phyloP scores from a whole-genome alignment of 2,329 filamentous ascomycete species.

The Diaporthe citriasiana region DNA sequence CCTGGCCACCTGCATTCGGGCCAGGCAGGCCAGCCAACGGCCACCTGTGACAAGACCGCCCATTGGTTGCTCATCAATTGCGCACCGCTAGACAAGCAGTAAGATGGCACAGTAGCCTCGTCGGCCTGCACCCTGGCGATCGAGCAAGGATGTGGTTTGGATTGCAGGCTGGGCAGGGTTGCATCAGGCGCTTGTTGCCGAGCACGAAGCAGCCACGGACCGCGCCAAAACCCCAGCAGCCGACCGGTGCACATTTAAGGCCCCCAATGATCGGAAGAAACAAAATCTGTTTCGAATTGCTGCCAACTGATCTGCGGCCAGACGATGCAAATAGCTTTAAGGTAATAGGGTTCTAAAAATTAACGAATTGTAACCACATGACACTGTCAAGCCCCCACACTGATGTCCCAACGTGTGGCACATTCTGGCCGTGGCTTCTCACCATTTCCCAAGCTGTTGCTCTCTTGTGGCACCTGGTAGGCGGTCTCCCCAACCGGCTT shows the following conservation, averaged over 20 bases:
- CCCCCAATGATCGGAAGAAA: background rate
- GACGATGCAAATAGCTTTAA: no score
- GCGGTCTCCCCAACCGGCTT: background rate
- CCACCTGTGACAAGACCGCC: background rate
- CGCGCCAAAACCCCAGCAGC: background rate
- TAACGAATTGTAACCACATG: background rate
- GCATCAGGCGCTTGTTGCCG: background rate
- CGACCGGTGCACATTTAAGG: background rate
- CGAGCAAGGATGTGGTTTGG: background rate
- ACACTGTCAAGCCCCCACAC: background rate
- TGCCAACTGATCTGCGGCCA: no score
- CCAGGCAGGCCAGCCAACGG: background rate
- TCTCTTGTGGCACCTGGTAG: background rate
- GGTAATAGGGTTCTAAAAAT: background rate
- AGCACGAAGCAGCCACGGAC: background rate
- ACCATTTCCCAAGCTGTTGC: background rate
- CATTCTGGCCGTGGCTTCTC: background rate
- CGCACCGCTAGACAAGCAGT: background rate
- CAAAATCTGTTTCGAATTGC: background rate
- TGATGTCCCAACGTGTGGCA: background rate
- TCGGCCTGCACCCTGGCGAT: background rate
- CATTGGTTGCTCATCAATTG: background rate
- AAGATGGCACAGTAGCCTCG: background rate
- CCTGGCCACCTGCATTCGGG: background rate
- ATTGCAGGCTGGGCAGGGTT: background rate